Base-by-base conservation (phyloP, 73 alveolate species). In the Paraurostyla sp. region DNA sequence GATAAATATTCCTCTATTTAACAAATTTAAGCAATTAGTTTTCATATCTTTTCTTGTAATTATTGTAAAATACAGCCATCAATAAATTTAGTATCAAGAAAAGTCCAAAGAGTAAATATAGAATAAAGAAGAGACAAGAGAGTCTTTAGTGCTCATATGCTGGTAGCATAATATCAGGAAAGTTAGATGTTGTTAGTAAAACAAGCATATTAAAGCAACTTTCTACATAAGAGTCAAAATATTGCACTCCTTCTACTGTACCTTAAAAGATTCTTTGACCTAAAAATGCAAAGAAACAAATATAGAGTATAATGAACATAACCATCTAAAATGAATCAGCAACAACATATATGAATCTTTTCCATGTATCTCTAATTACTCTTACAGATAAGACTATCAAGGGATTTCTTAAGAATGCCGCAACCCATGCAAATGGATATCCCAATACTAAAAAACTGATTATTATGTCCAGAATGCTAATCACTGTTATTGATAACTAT, bases 161-260 rank as follows among this genome's bases (percentile, higher is more conserved):
- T 13, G 92, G 93, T 18, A 91, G 80, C 96, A 91, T 91, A 9
- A 91, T 78, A 60, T 91, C 96, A 0, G 96, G 96, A 43, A 73
- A 85, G 59, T 91, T 91, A 33, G 93, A 51, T 9, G 96, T 91
- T 16, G 96, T 81, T 0, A 91, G 60, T 35, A 91, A 62, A 3
- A 91, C 92, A 22, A 60, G 40, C 78, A 90, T n/a, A 51, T 90
- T 90, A 33, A 38, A 84, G 32, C 49, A 20, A n/a, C 91, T 59
- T 4, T 75, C 92, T 0, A 68, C 63, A 41, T 84, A 36, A 0
- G 93, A 42, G 33, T 65, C 49, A 54, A 91, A 91, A 42, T 91
- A 91, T 38, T 43, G 52, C n/a, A 45, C 90, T 42, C 95, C 95
- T 41, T 90, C 93, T 0, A 62, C 75, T 11, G 91, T 84, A 11